Conservation (phyloP, 768 basidiomycete species). For the Collybia sp. region DNA sequence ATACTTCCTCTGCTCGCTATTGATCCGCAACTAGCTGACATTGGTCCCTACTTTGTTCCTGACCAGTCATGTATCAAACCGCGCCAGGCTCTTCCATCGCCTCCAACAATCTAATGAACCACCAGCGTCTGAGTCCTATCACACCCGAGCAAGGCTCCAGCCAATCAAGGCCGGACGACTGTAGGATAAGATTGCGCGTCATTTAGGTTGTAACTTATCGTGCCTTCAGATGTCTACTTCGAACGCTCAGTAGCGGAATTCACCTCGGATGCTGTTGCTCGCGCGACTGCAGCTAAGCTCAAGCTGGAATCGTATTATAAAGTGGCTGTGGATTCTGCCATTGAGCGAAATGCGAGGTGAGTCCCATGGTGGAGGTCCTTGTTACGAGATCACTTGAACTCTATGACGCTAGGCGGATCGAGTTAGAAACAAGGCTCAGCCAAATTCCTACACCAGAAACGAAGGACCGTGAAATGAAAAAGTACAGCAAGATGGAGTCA, state of each 20-base stretch:
- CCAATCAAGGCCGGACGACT: slow-evolving; percentile 40
- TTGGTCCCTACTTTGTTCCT: no score
- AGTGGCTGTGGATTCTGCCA: slow-evolving; percentile 94
- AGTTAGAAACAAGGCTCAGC: slow-evolving; percentile 79
- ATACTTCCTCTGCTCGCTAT: slow-evolving; percentile 3
- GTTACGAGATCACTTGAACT: neutral
- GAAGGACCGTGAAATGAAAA: slow-evolving; percentile 84
- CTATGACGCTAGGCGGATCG: slow-evolving; percentile 61
- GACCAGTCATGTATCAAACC: slow-evolving; percentile 27
- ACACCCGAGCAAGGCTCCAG: slow-evolving; percentile 25
- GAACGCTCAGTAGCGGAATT: slow-evolving; percentile 80
- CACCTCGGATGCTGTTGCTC: slow-evolving; percentile 82
- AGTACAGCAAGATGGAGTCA: slow-evolving; percentile 82
- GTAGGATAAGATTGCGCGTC: slow-evolving; percentile 18
- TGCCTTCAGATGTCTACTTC: slow-evolving; percentile 79
- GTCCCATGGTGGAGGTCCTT: neutral
- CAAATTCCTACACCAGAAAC: slow-evolving; percentile 74
- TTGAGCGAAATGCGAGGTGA: slow-evolving; percentile 91
- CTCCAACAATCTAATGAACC: slow-evolving; percentile 18
- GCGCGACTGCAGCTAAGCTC: slow-evolving; percentile 90
- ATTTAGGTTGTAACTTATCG: neutral
- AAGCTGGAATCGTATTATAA: slow-evolving; percentile 99
- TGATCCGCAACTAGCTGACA: no score
- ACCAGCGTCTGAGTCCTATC: slow-evolving; percentile 25
- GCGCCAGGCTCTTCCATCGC: slow-evolving; percentile 34